Conservation (phyloP, 2,329 filamentous ascomycete genomes). For the Penicillium sp. region DNA sequence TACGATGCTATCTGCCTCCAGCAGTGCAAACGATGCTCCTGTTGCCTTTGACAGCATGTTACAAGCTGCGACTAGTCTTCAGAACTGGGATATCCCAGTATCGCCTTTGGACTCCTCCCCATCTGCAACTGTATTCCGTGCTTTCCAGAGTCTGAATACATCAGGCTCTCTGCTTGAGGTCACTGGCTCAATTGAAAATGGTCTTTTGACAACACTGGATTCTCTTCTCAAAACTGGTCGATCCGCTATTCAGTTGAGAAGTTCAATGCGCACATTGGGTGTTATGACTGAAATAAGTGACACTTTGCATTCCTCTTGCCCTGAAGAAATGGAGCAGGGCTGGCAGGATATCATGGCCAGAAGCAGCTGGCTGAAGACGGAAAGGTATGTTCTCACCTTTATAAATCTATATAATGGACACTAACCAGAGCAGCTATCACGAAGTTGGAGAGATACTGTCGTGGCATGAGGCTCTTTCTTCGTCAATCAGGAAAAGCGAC, state of each 20-base stretch:
- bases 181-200: conserved; percentile 60
- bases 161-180: conserved; percentile 58
- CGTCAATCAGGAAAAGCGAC: conserved; percentile 70
- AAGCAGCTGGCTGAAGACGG: conserved; percentile 76
- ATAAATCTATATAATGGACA: not conserved
- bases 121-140: conserved; percentile 71
- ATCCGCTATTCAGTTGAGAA: conserved; percentile 49
- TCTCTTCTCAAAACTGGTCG: conserved; percentile 37
- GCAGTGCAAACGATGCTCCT: conserved; percentile 49
- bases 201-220: conserved; percentile 51
- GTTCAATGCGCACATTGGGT: conserved; percentile 64
- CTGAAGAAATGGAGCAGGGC: conserved; percentile 60
- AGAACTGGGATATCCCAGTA: conserved; percentile 86
- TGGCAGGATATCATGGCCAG: conserved; percentile 65
- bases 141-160: conserved; percentile 74
- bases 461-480: conserved; percentile 78
- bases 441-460: conserved; percentile 80
- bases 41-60: conserved; percentile 70
- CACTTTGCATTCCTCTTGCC: conserved; percentile 61
- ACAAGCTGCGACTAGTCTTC: conserved; percentile 74
- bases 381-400: conserved; percentile 57
- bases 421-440: conserved; percentile 38
- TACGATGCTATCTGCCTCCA: conserved; percentile 66
- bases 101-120: conserved; percentile 63
- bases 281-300: conserved; percentile 80